Conservation (phyloP, 768 basidiomycete species). For the Pleurotus salmoneostramineus region DNA sequence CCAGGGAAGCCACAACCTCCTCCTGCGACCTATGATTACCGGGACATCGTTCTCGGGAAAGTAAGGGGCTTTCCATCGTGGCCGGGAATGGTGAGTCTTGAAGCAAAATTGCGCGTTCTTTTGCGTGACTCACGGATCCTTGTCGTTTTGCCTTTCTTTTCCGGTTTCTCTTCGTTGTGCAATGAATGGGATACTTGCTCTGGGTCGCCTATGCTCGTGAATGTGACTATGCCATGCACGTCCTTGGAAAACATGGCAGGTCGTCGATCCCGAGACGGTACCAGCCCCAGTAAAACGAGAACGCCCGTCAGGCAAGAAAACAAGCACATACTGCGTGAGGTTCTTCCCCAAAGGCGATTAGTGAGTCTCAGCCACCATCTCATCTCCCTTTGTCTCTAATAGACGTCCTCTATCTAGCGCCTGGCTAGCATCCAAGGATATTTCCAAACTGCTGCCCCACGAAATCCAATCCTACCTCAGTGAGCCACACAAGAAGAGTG, state of each 20-base stretch:
- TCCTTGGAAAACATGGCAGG: constrained; percentile 39
- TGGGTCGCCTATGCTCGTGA: too few relatives aligned
- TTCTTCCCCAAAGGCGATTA: constrained; percentile 96
- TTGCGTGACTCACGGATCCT: constrained; percentile 13
- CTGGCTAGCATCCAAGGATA: constrained; percentile 81
- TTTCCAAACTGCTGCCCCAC: constrained; percentile 69
- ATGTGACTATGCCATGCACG: neutral
- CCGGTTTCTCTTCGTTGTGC: neutral
- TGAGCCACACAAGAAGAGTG: constrained; percentile 72
- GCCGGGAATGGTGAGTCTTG: constrained; percentile 83
- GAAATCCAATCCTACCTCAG: constrained; percentile 84
- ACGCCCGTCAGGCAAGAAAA: constrained; percentile 71
- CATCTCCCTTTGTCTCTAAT: neutral
- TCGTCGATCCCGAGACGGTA: constrained; percentile 71
- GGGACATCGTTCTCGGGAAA: constrained; percentile 90
- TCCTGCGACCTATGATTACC: constrained; percentile 53
- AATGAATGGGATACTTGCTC: too few relatives aligned
- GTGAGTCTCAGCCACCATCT: constrained; percentile 47
- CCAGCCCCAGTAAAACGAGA: constrained; percentile 61
- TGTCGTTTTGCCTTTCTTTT: constrained; percentile 10
- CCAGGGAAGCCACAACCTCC: constrained; percentile 25
- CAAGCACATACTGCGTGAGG: constrained; percentile 60
- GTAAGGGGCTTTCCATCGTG: constrained; percentile 93
- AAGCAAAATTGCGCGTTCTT: constrained; percentile 9
- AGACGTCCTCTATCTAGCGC: constrained; percentile 44